phyloP scores from a whole-genome alignment of 176 grass and related monocot genomes.

The Bothriochloa decipiens region DNA sequence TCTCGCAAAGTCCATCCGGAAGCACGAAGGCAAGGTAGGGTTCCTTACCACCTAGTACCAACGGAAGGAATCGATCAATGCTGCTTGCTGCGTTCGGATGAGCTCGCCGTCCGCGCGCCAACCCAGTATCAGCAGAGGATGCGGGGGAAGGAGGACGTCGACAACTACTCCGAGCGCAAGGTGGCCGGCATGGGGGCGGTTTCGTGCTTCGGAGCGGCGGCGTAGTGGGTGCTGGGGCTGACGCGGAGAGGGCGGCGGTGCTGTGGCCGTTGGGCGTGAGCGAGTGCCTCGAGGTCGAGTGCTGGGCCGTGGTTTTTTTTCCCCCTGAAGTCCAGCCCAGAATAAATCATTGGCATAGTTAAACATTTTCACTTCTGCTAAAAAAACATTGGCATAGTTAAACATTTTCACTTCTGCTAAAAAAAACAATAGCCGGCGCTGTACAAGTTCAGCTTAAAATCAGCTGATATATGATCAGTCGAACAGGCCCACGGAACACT shows the following conservation, averaged over 20 bases:
- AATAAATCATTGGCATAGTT: neutral
- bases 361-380: too few species aligned
- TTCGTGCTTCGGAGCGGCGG: neutral
- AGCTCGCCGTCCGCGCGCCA: neutral
- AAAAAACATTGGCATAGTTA: too few species aligned
- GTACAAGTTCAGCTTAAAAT: too few species aligned
- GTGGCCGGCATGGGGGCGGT: neutral
- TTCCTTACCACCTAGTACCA: constrained; percentile 23
- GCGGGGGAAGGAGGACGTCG: neutral
- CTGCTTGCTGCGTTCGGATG: neutral
- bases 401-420: too few species aligned
- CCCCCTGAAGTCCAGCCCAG: neutral
- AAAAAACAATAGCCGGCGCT: too few species aligned
- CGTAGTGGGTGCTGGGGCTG: neutral
- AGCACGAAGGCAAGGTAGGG: neutral
- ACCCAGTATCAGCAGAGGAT: neutral
- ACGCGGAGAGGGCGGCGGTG: neutral
- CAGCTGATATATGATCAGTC: too few species aligned
- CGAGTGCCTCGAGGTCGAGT: neutral
- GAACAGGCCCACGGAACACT: too few species aligned
- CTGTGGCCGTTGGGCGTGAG: constrained; percentile 12
- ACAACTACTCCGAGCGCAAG: neutral
- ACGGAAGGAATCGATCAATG: neutral
- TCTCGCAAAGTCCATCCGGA: neutral
- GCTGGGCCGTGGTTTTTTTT: neutral